phyloP scores from a whole-genome alignment of 2,329 filamentous ascomycete species.

The Chrysoporthe cubensis region DNA sequence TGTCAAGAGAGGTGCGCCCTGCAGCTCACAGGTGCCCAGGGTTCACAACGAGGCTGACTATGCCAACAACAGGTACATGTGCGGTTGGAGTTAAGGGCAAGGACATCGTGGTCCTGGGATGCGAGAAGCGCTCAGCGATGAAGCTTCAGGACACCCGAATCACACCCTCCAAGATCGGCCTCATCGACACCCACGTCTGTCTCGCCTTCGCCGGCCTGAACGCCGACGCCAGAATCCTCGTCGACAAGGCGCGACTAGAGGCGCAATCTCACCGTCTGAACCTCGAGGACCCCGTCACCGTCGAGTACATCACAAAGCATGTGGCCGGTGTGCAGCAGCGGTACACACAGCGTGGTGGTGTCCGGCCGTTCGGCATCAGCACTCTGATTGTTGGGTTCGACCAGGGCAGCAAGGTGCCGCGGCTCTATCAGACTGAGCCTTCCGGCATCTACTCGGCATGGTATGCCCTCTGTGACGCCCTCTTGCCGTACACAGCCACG shows the following conservation, averaged over 20 bases:
- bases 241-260: constrained; percentile 97
- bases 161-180: constrained; percentile 96
- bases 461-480: constrained; percentile 55
- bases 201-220: constrained; percentile 97
- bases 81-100: constrained; percentile 95
- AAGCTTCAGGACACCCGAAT: constrained; percentile 99
- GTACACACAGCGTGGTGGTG: constrained; percentile 98
- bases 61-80: constrained; percentile 73
- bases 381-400: constrained; percentile 99
- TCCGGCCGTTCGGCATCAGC: constrained; percentile 97
- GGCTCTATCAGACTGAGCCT: constrained; percentile 98
- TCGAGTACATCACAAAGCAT: constrained; percentile 99
- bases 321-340: constrained; percentile 97
- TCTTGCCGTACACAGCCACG: neutral
- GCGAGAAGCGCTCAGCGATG: constrained; percentile 98
- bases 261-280: constrained; percentile 96
- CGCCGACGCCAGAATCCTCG: constrained; percentile 94
- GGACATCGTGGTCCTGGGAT: constrained; percentile 93
- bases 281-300: constrained; percentile 94
- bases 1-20: constrained; percentile 84
- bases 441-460: constrained; percentile 99
- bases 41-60: constrained; percentile 16
- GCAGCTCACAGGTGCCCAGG: neutral
- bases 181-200: constrained; percentile 94
- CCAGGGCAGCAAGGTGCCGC: constrained; percentile 83